Conservation (phyloP, 805 yeast species). For the Saturnispora sekii region DNA sequence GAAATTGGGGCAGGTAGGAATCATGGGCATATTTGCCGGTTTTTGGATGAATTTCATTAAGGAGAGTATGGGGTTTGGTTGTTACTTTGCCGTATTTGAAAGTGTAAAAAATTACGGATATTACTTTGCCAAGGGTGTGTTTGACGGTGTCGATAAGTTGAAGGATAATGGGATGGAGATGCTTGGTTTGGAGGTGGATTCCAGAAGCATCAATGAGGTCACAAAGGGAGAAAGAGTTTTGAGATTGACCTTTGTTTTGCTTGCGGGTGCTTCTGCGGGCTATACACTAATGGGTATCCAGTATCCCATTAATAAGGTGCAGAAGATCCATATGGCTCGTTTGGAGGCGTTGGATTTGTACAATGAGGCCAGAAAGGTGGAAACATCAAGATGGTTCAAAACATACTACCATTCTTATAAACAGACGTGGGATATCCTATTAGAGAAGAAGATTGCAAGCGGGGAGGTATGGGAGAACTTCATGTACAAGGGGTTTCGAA, state of each 20-base stretch:
- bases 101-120: constrained; percentile 62
- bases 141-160: constrained; percentile 25
- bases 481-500: constrained; percentile 69
- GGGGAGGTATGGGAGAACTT: constrained; percentile 50
- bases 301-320: constrained; percentile 74
- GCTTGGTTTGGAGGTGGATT: constrained; percentile 20
- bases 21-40: constrained; percentile 84
- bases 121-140: constrained; percentile 34
- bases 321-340: constrained; percentile 67
- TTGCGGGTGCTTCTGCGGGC: constrained; percentile 88
- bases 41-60: constrained; percentile 67
- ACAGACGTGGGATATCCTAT: constrained; percentile 59
- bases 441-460: constrained; percentile 44
- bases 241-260: constrained; percentile 56
- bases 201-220: constrained; percentile 15
- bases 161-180: constrained; percentile 4
- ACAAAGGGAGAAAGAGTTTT: constrained; percentile 34
- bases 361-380: constrained; percentile 28
- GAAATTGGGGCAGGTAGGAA: constrained; percentile 65
- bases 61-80: constrained; percentile 77
- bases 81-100: constrained; percentile 76
- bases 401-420: constrained; percentile 67
- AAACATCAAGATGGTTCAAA: constrained; percentile 27
- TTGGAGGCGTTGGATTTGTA: constrained; percentile 70
- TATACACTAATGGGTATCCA: constrained; percentile 66